Conservation (phyloP, 768 basidiomycete genomes). For the Goffeauzyma gilvescens region DNA sequence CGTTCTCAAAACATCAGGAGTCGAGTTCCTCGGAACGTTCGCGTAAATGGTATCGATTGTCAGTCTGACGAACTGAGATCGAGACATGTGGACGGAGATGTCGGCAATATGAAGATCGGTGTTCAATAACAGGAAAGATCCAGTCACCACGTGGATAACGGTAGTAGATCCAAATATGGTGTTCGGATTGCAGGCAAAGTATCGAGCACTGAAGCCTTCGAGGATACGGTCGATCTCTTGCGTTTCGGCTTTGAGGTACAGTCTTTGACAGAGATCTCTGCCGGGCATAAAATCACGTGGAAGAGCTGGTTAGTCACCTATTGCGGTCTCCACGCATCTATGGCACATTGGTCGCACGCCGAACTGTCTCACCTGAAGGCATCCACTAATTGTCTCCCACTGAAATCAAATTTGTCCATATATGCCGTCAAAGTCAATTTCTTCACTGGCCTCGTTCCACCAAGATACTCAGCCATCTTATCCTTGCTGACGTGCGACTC, state of each 20-base stretch:
- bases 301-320: too few species aligned
- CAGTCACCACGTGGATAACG: slow-evolving; percentile 84
- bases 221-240: slow-evolving; percentile 96
- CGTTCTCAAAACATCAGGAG: too few species aligned
- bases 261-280: slow-evolving; percentile 72
- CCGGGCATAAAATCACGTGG: background rate
- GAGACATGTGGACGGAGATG: slow-evolving; percentile 69
- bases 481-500: slow-evolving; percentile 64
- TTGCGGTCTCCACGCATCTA: too few species aligned
- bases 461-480: slow-evolving; percentile 92
- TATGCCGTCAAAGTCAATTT: slow-evolving; percentile 57
- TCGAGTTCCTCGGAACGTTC: slow-evolving; percentile 43
- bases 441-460: slow-evolving; percentile 64
- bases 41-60: slow-evolving; percentile 70
- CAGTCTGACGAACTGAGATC: slow-evolving; percentile 75
- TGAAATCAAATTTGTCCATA: slow-evolving; percentile 75
- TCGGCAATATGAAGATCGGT: slow-evolving; percentile 96
- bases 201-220: slow-evolving; percentile 72
- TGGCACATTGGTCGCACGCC: background rate
- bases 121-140: slow-evolving; percentile 81
- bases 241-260: slow-evolving; percentile 86
- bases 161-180: slow-evolving; percentile 66
- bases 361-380: slow-evolving; percentile 53
- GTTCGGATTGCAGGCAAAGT: slow-evolving; percentile 74
- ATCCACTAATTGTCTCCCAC: slow-evolving; percentile 56